Base-by-base conservation (phyloP, 31 red algal genomes). In the Asparagopsis taxiformis region DNA sequence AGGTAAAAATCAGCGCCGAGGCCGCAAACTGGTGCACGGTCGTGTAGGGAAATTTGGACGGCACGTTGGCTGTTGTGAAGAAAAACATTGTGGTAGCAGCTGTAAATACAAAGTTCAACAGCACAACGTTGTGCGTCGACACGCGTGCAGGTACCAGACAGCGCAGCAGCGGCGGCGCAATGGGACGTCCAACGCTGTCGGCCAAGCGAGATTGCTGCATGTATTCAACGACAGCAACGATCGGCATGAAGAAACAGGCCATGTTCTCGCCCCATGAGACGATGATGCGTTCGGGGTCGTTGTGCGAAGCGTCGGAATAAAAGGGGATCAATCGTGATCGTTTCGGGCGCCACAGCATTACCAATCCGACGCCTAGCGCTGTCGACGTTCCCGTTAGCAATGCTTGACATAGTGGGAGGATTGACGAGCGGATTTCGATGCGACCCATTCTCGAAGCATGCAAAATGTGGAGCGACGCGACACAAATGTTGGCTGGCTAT, bases 211-310 rank as follows among this genome's bases (percentile, higher is more conserved):
- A 36, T 30, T 79, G 75, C 31, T 79, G 60, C 10, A 56, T 25
- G 44, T 72, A 77, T 31, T 88, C 72, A 5, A 48, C 51, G 26
- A 54, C 29, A 17, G 51, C 31, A 23, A 51, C 56, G 4, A 65
- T 53, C 62, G 51, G 28, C 22, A 55, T 48, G 58, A 78, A 72
- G 55, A 77, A 39, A 26, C 52, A 55, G 3, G 84, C 72, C 17
- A 51, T 41, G 84, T 88, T 88, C 57, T 88, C 84, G 2, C 84
- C 84, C 28, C 64, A 31, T 13, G 64, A 21, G 15, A 88, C 55
- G 51, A 77, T 22, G 62, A 63, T 49, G 39, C 84, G 84, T 34
- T 78, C 84, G 2, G 84, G 84, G 24, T 88, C 84, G 65, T 60
- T 10, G 62, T 88, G 84, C 44, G 71, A 48, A 1, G 84, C 70